phyloP scores from a whole-genome alignment of 192 early-diverging fungal genomes.

The Geranomyces michiganensis region DNA sequence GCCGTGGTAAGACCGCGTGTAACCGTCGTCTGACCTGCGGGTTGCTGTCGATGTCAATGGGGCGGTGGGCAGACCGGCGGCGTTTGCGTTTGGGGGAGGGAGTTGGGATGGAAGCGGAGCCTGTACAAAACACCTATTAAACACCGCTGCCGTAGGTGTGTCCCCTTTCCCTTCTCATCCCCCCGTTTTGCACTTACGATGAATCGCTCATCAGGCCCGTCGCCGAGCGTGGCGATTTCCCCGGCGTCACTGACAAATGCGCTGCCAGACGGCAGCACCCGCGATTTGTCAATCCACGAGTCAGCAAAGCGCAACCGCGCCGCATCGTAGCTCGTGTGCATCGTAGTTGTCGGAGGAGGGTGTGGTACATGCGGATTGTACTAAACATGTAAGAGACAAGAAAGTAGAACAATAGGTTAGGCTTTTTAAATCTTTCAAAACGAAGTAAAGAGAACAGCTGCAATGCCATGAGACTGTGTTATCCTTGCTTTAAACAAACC shows the following conservation, averaged over 20 bases:
- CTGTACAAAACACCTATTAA: too few species aligned
- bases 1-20: constrained; percentile 41
- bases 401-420: too few species aligned
- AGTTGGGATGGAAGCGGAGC: not conserved
- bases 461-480: too few species aligned
- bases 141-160: too few species aligned
- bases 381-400: too few species aligned
- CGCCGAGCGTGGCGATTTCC: constrained; percentile 38
- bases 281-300: constrained; percentile 30
- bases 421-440: too few species aligned
- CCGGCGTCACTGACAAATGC: constrained; percentile 44
- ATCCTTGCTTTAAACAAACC: too few species aligned
- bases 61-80: too few species aligned
- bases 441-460: too few species aligned
- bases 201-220: constrained; percentile 35
- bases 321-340: constrained; percentile 31
- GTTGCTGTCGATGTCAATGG: constrained; percentile 37
- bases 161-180: too few species aligned
- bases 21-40: constrained; percentile 48
- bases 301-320: constrained; percentile 34
- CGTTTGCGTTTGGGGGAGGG: not conserved
- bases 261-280: constrained; percentile 36
- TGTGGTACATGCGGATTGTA: too few species aligned
- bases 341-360: constrained; percentile 4
- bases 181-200: constrained; percentile 17